Base-by-base conservation (phyloP, 148 eudicot genomes). In the Pouteria glomerata region DNA sequence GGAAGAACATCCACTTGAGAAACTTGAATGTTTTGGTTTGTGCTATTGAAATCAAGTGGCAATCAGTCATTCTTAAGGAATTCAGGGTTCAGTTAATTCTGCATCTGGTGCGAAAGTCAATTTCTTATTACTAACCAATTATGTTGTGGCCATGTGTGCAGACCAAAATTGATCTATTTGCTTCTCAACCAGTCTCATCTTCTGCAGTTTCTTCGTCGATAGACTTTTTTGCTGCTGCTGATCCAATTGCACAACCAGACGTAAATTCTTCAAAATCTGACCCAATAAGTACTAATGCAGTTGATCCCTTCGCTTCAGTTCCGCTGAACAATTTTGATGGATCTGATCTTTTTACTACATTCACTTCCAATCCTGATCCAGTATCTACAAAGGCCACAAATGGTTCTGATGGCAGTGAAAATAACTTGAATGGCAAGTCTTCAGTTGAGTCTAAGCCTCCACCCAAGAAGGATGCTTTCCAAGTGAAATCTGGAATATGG, bases 401-500 rank as follows among this genome's bases (percentile, higher is more conserved):
- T 61, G 74, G 47, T 80, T 57, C 82, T 59, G 75, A 55, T 73
- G 79, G 72, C 48, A 72, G 62, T 23, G 18, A 31, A 31, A 66
- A 31, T 63, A 81, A 78, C 59, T 33, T 70, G 57, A 82, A 64
- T 67, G 74, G 68, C 48, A 85, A 88, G 63, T 57, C 88, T 69
- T 67, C 81, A 26, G 42, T 65, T 72, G 93, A 77, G 67, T 47
- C 83, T 59, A 86, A 69, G 70, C 70, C 81, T 82, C 80, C 87
- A 71, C 71, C 78, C 11, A 89, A 88, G 68, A 85, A 74, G 80
- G 85, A 71, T 31, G 67, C 48, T 57, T 95, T 92, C 76, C 94
- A 88, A 82, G 99, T 95, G 47, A 95, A 92, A 78, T 95, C 97
- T 76, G 96, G 97, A 74, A 85, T 95, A 72, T 95, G 99, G 99